Percentiles rank a stretch among this genome's conserved stretches.
These are phyloP conservation scores for Pleurotus pulmonarius DNA, from an alignment of 768 basidiomycete species.

Conservation along the genomic window DNA sequence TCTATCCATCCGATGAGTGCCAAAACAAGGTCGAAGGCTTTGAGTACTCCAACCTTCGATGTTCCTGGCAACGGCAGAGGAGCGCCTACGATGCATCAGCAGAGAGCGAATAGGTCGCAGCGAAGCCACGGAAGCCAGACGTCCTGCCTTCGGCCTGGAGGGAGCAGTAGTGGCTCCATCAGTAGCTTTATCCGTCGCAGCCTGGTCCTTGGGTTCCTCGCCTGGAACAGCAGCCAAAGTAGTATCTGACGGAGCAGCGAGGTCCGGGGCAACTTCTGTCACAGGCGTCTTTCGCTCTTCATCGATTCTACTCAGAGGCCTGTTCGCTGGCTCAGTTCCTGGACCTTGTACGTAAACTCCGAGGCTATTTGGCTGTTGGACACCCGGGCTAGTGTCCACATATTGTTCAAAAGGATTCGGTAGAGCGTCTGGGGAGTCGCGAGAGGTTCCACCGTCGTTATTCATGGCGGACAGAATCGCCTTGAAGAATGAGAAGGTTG, in stretches of 20 bases:
- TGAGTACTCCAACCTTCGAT: conserved; percentile 35
- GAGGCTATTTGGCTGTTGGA: too few species aligned
- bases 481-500: background rate
- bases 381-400: background rate
- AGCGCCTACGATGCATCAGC: conserved; percentile 27
- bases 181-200: background rate
- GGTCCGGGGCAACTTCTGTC: background rate
- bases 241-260: background rate
- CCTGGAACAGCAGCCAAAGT: background rate
- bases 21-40: too few species aligned
- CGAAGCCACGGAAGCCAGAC: conserved; percentile 3
- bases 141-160: background rate
- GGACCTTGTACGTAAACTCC: background rate
- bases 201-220: background rate
- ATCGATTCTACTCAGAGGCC: background rate
- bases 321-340: background rate
- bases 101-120: conserved; percentile 19
- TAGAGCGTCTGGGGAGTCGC: background rate
- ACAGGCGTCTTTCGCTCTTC: background rate
- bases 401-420: background rate
- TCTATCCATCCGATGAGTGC: conserved; percentile 24
- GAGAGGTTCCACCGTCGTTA: background rate
- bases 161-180: background rate
- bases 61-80: conserved; percentile 36
- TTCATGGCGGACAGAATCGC: too few species aligned